Evolutionary conservation across 2,329 filamentous ascomycete species (phyloP), one percentile per base, ranked within the genome.

Genomic region (Penicillium rolfsii): DNA sequence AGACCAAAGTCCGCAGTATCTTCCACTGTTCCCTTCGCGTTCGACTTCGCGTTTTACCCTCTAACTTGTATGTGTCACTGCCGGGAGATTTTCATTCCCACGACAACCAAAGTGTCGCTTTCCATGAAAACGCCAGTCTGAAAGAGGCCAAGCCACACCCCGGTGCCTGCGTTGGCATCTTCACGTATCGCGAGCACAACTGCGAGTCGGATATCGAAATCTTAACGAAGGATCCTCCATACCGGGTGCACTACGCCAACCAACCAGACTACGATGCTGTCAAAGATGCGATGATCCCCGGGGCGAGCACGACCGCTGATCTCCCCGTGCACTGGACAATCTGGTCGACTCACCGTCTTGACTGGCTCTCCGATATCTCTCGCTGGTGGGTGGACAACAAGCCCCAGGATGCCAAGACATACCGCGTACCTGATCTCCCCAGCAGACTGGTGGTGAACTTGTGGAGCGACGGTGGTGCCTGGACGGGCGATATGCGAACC

Each of bases 151-250:
- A 69, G 1, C 81, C 81, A n/a, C 66, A 74, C 19, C 61, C 71
- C 40, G 82, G 83, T 52, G 82, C 81, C 3, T 81, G 81, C 5
- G 80, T 81, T 1, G 82, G 82, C 4, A 79, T 84, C 66, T 80
- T 84, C 73, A 83, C 81, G 12, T 84, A 82, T 62, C 75, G 73
- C 60, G 75, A 81, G 43, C 74, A 78, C 52, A 72, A 64, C 33
- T 81, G 81, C 64, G 83, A 85, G 67, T 81, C 79, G 0, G 83
- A 85, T 63, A 81, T 85, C 61, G 83, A 85, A 70, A 82, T 85
- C 60, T 71, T 84, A 11, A 84, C 82, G 1, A 70, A 74, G 5
- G 82, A 84, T 56, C 76, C 79, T 1, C 72, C 69, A 1, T 71
- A 75, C 58, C 76, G 74, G 4, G 76, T 83, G 4, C 79, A 77